Evolutionary conservation across 768 basidiomycete species (phyloP), one percentile per base, ranked within the genome.

Genomic region (Gelatoporia subvermispora): DNA sequence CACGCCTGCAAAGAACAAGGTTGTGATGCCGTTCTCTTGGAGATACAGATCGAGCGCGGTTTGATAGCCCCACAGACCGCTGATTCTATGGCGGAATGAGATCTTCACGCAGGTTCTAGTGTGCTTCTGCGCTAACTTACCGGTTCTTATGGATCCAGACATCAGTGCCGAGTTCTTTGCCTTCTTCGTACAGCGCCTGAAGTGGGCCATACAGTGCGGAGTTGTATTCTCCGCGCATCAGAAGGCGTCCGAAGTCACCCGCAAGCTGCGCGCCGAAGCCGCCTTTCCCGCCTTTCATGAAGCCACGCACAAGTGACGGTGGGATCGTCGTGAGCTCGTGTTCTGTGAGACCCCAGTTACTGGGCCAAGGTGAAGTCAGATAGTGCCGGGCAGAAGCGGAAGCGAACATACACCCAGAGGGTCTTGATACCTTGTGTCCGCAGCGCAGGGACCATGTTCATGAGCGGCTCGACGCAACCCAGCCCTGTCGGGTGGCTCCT

Each of bases 71-170:
- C 81, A 85, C 18, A 85, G 54, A 13, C 74, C 83, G 55, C 82
- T 82, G 76, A 82, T 81, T 43, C 83, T 82, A 22, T 8, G 8
- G 20, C 37, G n/a, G n/a, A 20, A n/a, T 38, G n/a, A 38, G 20
- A 38, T 20, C 15, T 5, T 38, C 21, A 8, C n/a, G 21, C 22
- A 42, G 39, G 20, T 41, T 9, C 41, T 38, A 38, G 5, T 38
- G 8, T 24, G 41, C 4, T 15, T 28, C 43, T 25, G 43, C 7
- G 35, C 28, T 21, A 11, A 41, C 51, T 38, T 50, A 79, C 81
- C 82, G 67, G 62, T 85, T 85, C 64, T 85, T 86, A 62, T 85
- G 78, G 43, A 85, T 79, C 82, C 82, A 85, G 51, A 82, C 72
- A 62, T 86, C 83, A 9, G 79, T 81, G 1, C 82, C 82, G 5